Base-by-base conservation (phyloP, 2,329 filamentous ascomycete genomes). In the Alternaria hordeiaustralica region DNA sequence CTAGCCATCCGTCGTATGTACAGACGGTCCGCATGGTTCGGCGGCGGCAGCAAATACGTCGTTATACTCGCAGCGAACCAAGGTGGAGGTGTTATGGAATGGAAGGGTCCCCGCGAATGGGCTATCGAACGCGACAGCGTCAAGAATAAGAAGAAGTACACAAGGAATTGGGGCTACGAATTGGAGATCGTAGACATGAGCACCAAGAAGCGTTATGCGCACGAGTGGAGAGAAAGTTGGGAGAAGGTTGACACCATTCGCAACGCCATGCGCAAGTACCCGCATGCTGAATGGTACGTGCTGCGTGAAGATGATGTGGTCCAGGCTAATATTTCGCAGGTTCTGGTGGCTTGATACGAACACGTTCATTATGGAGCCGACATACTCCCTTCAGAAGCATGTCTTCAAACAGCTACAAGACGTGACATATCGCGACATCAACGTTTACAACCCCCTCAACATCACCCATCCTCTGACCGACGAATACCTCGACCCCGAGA, bases 341-440 rank as follows among this genome's bases (percentile, higher is more conserved):
- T 96, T 99, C 75, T 99, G 96, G 96, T 99, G 96, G 95, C 86
- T 99, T 61, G 96, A 99, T 80, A 88, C 98, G 43, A 97, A 97
- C 82, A 99, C 96, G 4, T 96, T 95, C 82, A 90, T 99, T 79
- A 99, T 99, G 96, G 96, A 99, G 78, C 93, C 94, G 4, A 90
- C 89, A 20, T 93, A 94, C 80, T 97, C 95, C 10, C 86, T 99
- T 20, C 94, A 98, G 78, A 86, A 87, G 46, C 95, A 99, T 80
- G 88, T 99, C 72, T 97, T 99, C 85, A 89, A 94, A 79, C 82
- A 92, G 65, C 87, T 99, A 51, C 84, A 86, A 55, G 84, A 87
- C 51, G 87, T 91, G 71, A 89, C 92, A 15, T 97, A 98, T 82
- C 93, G 96, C 75, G 95, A 99, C 78, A 97, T 99, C 83, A 98